Conservation (phyloP, 2,329 filamentous ascomycete genomes). For the Trichophyton mentagrophytes region DNA sequence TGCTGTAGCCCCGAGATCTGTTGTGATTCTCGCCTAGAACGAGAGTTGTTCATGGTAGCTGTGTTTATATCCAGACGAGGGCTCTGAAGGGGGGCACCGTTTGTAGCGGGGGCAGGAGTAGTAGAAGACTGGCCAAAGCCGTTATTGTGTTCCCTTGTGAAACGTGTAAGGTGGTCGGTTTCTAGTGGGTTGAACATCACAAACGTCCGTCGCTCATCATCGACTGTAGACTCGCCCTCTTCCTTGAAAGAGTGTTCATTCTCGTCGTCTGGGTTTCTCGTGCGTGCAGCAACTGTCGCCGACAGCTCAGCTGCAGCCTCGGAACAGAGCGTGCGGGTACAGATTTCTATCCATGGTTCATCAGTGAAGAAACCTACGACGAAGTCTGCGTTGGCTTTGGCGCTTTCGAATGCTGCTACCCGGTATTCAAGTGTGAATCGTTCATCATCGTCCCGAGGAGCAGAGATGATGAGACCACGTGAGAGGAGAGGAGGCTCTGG, state of each 20-base stretch:
- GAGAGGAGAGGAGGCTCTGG: conserved; percentile 25
- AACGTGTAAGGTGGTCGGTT: conserved; percentile 11
- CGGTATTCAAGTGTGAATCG: conserved; percentile 25
- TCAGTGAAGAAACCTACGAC: conserved; percentile 26
- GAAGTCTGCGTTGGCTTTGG: conserved; percentile 30
- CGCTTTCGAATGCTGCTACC: conserved; percentile 25
- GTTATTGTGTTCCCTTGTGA: background rate
- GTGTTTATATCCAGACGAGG: background rate
- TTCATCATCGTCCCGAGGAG: conserved; percentile 22
- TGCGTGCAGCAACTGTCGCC: background rate
- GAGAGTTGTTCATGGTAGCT: background rate
- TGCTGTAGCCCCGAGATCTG: conserved; percentile 13
- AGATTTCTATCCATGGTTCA: conserved; percentile 26
- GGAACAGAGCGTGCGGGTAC: background rate
- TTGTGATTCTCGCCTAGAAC: conserved; percentile 6
- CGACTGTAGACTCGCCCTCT: background rate
- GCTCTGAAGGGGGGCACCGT: background rate
- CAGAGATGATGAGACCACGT: conserved; percentile 25
- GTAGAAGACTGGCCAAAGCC: background rate
- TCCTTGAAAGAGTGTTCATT: background rate
- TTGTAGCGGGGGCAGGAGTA: background rate
- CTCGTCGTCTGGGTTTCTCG: conserved; percentile 11
- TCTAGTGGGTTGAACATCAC: conserved; percentile 21
- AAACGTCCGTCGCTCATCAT: conserved; percentile 12
- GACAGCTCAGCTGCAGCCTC: conserved; percentile 10